Percentiles rank a stretch among this genome's conserved stretches.
Conservation (phyloP, 2,329 filamentous ascomycete species). For the Triangularia setosa region DNA sequence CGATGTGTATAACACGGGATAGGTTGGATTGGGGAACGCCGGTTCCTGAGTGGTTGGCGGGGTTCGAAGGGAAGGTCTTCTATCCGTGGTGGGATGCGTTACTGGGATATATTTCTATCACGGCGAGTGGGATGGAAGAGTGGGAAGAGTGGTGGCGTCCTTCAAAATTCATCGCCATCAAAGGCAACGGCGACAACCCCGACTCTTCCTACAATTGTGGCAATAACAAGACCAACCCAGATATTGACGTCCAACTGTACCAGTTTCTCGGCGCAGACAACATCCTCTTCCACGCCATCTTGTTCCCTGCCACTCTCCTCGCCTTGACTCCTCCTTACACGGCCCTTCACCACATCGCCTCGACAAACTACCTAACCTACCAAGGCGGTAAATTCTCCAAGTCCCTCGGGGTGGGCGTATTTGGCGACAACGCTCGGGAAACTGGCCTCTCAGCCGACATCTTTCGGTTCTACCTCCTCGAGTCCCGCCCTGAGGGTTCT, state of each 20-base stretch:
- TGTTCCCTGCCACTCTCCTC: not conserved
- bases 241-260: not conserved
- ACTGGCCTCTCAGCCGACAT: not conserved
- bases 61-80: conserved; percentile 48
- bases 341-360: not conserved
- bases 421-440: not conserved
- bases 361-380: not conserved
- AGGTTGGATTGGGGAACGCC: conserved; percentile 60
- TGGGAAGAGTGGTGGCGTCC: not conserved
- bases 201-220: too few relatives aligned
- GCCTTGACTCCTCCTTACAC: not conserved
- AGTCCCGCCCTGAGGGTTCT: not conserved
- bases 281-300: not conserved
- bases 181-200: not conserved
- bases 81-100: conserved; percentile 71
- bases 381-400: not conserved
- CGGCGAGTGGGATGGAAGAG: not conserved
- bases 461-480: not conserved
- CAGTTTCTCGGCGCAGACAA: not conserved
- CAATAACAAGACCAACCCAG: not conserved
- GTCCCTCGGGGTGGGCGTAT: not conserved
- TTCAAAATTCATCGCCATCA: not conserved
- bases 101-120: not conserved
- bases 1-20: conserved; percentile 63
- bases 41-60: conserved; percentile 28